phyloP scores from a whole-genome alignment of 345 rosid species.

The Eucalyptus marginata region DNA sequence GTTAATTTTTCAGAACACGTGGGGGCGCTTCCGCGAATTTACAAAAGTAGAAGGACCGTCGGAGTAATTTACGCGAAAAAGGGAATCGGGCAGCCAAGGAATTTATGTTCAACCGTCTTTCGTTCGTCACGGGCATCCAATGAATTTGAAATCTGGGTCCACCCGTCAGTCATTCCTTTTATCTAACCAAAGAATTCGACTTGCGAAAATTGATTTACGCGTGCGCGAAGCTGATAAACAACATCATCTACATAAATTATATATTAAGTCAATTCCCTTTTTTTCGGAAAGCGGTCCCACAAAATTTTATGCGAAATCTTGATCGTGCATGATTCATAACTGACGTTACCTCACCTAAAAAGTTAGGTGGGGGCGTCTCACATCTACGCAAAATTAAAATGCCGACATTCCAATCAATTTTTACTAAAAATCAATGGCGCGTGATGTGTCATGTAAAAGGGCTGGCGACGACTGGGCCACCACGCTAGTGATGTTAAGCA shows the following conservation, averaged over 20 bases:
- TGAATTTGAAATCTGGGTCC: background rate
- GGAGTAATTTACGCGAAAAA: background rate
- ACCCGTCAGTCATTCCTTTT: background rate
- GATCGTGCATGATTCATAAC: background rate
- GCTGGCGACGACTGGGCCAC: rapidly evolving
- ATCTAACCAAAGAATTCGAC: background rate
- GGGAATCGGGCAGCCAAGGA: background rate
- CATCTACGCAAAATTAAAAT: too few species aligned
- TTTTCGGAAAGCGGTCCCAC: background rate
- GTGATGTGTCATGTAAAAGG: too few species aligned
- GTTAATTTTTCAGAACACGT: background rate
- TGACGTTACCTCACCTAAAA: background rate
- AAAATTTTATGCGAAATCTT: background rate
- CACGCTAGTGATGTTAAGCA: too few species aligned
- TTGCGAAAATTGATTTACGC: background rate
- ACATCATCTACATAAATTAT: background rate
- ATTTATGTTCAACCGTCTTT: background rate
- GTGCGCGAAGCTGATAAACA: background rate
- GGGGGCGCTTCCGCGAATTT: background rate
- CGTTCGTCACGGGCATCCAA: background rate
- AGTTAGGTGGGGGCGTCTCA: background rate
- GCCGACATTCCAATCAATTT: too few species aligned
- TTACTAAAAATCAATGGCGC: too few species aligned
- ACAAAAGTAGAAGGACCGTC: background rate
- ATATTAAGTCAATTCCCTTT: background rate